Conservation (phyloP, 129 eudicot species). For the Chrysanthemum makinoi region DNA sequence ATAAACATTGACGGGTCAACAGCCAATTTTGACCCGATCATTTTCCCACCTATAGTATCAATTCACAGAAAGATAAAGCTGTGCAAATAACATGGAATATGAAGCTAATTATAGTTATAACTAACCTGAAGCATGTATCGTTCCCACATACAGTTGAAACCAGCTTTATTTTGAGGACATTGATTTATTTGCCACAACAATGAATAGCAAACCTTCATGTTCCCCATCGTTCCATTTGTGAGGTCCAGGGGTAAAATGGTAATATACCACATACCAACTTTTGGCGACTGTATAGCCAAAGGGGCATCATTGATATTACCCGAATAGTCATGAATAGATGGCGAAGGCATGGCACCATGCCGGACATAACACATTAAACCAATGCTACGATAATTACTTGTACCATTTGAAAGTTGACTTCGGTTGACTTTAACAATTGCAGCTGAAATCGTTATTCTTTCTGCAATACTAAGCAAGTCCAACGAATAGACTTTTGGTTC, state of each 20-base stretch:
- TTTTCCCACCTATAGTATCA: background rate
- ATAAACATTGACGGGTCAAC: no score
- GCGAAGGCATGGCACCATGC: slow-evolving; percentile 37
- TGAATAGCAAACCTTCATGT: slow-evolving; percentile 27
- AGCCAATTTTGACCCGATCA: background rate
- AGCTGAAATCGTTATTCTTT: slow-evolving; percentile 25
- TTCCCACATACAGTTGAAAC: slow-evolving; percentile 35
- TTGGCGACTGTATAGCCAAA: slow-evolving; percentile 27
- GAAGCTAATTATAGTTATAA: background rate
- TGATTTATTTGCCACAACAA: slow-evolving; percentile 25
- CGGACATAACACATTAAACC: slow-evolving; percentile 37
- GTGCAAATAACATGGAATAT: slow-evolving; percentile 12
- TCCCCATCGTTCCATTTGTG: slow-evolving; percentile 4
- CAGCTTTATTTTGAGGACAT: slow-evolving; percentile 41
- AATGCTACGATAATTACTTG: slow-evolving; percentile 7
- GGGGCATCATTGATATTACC: slow-evolving; percentile 26
- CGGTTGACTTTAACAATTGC: slow-evolving; percentile 10
- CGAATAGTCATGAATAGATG: slow-evolving; percentile 34
- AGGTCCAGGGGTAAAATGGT: slow-evolving; percentile 25
- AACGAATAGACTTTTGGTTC: slow-evolving; percentile 32
- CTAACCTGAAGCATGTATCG: slow-evolving; percentile 38
- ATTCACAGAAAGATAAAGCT: background rate
- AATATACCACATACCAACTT: slow-evolving; percentile 38
- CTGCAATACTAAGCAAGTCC: slow-evolving; percentile 23
- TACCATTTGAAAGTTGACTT: slow-evolving; percentile 19